These are phyloP conservation scores for Pleurotus platypus DNA, from an alignment of 768 basidiomycete species.

Conservation along the genomic window DNA sequence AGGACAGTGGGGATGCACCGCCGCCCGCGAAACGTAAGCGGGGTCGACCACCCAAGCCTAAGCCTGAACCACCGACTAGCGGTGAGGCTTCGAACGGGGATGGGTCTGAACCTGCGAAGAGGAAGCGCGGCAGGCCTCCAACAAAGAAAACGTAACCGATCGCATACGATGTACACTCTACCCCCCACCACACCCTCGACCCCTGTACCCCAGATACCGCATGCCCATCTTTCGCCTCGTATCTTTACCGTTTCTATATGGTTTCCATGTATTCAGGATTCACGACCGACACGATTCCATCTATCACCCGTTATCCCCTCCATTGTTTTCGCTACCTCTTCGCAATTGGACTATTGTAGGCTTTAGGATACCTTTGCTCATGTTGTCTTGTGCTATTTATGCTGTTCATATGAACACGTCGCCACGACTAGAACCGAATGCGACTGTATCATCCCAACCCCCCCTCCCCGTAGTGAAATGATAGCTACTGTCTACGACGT, in stretches of 20 bases:
- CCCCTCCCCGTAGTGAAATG: slow-evolving; percentile 3
- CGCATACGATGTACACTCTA: slow-evolving; percentile 15
- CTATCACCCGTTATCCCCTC: slow-evolving; percentile 18
- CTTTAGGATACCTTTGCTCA: slow-evolving; percentile 18
- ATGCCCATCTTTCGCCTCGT: slow-evolving; percentile 19
- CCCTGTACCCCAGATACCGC: slow-evolving; percentile 14
- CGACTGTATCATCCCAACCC: slow-evolving; percentile 18
- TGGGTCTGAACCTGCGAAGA: slow-evolving; percentile 44
- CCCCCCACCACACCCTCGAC: slow-evolving; percentile 11
- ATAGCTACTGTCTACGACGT: too few species aligned
- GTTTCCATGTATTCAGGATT: slow-evolving; percentile 26
- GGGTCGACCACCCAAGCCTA: slow-evolving; percentile 74
- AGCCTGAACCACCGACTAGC: slow-evolving; percentile 31
- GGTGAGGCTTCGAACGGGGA: slow-evolving; percentile 35
- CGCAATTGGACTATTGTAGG: slow-evolving; percentile 21
- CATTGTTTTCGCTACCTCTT: slow-evolving; percentile 20
- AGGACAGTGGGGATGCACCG: slow-evolving; percentile 44
- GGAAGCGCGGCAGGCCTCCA: slow-evolving; percentile 74
- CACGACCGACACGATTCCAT: slow-evolving; percentile 34
- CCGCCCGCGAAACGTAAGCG: slow-evolving; percentile 58
- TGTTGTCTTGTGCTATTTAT: slow-evolving; percentile 25
- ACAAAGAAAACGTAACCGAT: slow-evolving; percentile 36
- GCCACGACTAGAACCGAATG: slow-evolving; percentile 16
- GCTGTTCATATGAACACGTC: slow-evolving; percentile 30
- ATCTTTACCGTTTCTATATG: slow-evolving; percentile 15